A percentile compares a stretch with the other conserved stretches of the same genome.
Conservation (phyloP, 768 basidiomycete genomes). For the Russula virescens region DNA sequence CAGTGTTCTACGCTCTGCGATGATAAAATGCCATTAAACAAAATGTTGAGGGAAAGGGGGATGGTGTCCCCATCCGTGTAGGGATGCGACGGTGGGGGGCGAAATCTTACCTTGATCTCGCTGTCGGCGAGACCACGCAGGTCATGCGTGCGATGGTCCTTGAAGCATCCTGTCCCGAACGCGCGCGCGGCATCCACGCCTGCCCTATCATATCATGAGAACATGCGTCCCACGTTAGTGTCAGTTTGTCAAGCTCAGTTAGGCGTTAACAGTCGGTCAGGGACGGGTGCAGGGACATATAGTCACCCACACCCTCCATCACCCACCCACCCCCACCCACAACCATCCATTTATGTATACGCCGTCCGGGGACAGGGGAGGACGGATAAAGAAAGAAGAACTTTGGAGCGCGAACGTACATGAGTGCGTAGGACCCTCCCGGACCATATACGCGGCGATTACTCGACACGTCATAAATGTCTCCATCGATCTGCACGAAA, state of each 20-base stretch:
- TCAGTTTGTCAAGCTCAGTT: too few relatives aligned
- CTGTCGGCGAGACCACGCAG: conserved; percentile 68
- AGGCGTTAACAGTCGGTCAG: background rate
- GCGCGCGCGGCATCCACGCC: conserved; percentile 88
- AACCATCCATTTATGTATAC: background rate
- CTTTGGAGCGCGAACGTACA: conserved; percentile 38
- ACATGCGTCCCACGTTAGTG: background rate
- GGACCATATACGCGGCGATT: conserved; percentile 75
- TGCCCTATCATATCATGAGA: conserved; percentile 43
- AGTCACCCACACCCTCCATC: too few relatives aligned
- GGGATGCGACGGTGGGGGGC: background rate
- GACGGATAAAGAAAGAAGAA: too few relatives aligned
- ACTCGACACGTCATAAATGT: conserved; percentile 88
- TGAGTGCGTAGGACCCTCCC: conserved; percentile 75
- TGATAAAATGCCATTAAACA: too few relatives aligned
- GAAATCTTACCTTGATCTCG: conserved; percentile 50
- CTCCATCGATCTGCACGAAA: conserved; percentile 69
- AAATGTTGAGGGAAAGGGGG: too few relatives aligned
- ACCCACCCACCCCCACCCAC: too few relatives aligned
- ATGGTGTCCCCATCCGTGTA: too few relatives aligned
- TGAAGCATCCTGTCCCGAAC: conserved; percentile 92
- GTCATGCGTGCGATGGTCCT: conserved; percentile 87
- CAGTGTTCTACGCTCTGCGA: conserved; percentile 72
- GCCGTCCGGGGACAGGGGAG: background rate
- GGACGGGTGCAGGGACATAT: too few relatives aligned